Evolutionary conservation across 345 rosid species (phyloP), one percentile per base, ranked within the genome.

Genomic region (Eutrema yunnanense): DNA sequence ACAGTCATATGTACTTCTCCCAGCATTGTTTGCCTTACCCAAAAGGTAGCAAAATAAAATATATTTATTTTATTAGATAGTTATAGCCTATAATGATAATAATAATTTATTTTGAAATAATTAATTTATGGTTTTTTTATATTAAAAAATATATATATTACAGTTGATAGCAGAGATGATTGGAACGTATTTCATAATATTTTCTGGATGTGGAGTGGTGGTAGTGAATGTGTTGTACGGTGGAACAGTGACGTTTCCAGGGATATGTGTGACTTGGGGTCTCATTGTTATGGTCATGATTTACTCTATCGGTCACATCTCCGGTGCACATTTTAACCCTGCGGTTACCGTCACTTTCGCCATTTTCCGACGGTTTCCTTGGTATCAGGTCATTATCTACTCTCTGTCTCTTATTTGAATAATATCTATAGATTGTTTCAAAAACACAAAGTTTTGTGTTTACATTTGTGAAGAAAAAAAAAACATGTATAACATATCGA

Each of bases 261-360:
- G 96, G 1, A 32, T 86, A 2, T 83, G 83, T 43, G 82, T 85
- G 44, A 82, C 84, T 0, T 90, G 94, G 91, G 92, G 96, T 44
- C 78, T 88, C 6, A 87, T 88, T 54, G 87, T 88, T 3, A 86
- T 84, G 90, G 92, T 88, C 19, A 84, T 92, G 90, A 47, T 88
- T 11, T 90, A 88, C 53, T 77, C 95, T 7, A 67, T 83, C 1
- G 92, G 92, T 59, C 95, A 88, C 72, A 82, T 90, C 16, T 92
- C 98, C 22, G 96, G 96, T 8, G 98, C 90, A 26, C 94, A 92
- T 83, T 85, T 92, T 66, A 86, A 92, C 34, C 94, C 88, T 1
- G 89, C 92, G 3, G 92, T 92, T 44, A 88, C 98, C 38, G 16
- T 92, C 46, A 72, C 91, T 26, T 81, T 80, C 3, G 87, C 95